Evolutionary conservation across 2,329 filamentous ascomycete genomes (phyloP).

Genomic region (Ceratocystis colombiana): DNA sequence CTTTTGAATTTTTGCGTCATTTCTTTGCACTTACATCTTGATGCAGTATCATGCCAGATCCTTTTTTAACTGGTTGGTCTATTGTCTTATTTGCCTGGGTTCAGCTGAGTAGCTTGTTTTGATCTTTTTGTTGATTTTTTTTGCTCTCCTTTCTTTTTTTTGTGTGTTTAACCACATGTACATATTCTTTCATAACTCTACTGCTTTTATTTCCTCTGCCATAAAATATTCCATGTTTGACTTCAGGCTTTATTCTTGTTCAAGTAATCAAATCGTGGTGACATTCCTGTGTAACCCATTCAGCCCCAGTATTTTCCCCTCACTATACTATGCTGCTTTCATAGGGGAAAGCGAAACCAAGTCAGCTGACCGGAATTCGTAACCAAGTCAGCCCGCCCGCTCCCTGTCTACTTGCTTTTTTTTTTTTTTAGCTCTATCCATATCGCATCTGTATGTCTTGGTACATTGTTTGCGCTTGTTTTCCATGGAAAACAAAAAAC

Average conservation of each 20-base stretch:
- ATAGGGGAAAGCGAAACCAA: too few species aligned
- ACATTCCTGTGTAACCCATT: not conserved
- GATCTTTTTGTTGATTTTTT: not conserved
- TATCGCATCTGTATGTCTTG: too few species aligned
- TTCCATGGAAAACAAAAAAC: too few species aligned
- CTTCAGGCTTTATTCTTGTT: not conserved
- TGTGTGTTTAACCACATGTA: not conserved
- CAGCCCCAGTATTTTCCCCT: too few species aligned
- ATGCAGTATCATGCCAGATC: not conserved
- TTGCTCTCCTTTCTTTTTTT: constrained; percentile 7
- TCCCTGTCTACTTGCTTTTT: too few species aligned
- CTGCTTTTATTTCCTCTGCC: not conserved
- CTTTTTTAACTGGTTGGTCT: not conserved
- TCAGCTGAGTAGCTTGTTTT: not conserved
- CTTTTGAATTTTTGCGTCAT: constrained; percentile 1
- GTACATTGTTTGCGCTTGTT: too few species aligned
- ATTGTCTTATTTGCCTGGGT: not conserved
- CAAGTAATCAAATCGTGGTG: not conserved
- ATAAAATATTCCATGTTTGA: not conserved
- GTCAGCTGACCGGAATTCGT: too few species aligned
- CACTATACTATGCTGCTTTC: too few species aligned
- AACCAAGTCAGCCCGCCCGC: too few species aligned
- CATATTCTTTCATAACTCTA: not conserved
- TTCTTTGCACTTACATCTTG: constrained; percentile 14
- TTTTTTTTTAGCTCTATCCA: too few species aligned